These are phyloP conservation scores for Pichia phayaonensis DNA, from an alignment of 805 yeast species.

Conservation along the genomic window DNA sequence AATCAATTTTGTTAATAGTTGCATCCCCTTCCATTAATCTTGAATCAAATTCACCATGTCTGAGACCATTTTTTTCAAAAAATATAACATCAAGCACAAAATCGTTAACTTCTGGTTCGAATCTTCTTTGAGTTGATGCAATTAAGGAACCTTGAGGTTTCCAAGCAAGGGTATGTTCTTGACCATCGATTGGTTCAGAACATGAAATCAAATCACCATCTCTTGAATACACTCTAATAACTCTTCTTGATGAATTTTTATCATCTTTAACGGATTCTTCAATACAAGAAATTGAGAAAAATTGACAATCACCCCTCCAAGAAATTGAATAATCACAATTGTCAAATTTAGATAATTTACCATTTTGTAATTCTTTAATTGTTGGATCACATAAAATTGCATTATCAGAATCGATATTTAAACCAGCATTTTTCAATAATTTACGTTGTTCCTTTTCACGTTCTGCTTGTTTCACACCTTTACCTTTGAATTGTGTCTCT, in stretches of 20 bases:
- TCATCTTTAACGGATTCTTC: constrained; percentile 37
- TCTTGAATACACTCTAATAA: constrained; percentile 72
- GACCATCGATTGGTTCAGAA: constrained; percentile 81
- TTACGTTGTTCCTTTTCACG: constrained; percentile 36
- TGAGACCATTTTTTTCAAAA: constrained; percentile 87
- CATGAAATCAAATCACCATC: constrained; percentile 75
- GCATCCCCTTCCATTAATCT: constrained; percentile 45
- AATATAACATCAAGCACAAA: constrained; percentile 53
- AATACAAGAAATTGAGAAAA: constrained; percentile 57
- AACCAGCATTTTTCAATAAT: constrained; percentile 54
- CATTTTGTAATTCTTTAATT: constrained; percentile 63
- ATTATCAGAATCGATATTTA: constrained; percentile 51
- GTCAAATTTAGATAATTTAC: constrained; percentile 54
- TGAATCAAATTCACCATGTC: constrained; percentile 78
- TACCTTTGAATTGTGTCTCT: constrained; percentile 94
- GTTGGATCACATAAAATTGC: constrained; percentile 78
- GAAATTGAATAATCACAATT: constrained; percentile 43
- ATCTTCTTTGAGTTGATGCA: constrained; percentile 68
- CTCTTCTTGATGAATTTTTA: constrained; percentile 46
- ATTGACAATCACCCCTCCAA: constrained; percentile 96
- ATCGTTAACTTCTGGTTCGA: constrained; percentile 39
- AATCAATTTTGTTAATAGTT: constrained; percentile 45
- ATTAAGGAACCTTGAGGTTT: constrained; percentile 84
- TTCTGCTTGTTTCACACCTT: constrained; percentile 77
- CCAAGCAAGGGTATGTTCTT: constrained; percentile 74